Percentiles rank a stretch among this genome's conserved stretches.
phyloP scores from a whole-genome alignment of 73 alveolate genomes.

The Paramecium caudatum region DNA sequence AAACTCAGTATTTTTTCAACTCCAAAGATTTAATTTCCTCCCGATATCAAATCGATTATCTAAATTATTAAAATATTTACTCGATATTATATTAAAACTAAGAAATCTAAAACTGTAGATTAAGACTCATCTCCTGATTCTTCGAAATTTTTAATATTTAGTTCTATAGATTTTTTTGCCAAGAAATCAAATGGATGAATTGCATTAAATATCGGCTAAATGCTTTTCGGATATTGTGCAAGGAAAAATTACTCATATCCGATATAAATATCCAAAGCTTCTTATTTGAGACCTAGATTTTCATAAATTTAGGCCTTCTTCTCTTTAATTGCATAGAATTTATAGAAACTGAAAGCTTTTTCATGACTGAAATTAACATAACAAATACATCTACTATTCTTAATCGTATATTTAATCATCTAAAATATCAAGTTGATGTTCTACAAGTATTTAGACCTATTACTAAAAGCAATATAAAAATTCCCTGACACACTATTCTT shows the following conservation, averaged over 20 bases:
- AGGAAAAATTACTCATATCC: background rate
- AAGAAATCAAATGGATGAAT: constrained; percentile 56
- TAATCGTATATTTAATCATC: background rate
- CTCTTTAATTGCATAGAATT: background rate
- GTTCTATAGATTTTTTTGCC: constrained; percentile 7
- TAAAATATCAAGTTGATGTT: background rate
- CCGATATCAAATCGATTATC: background rate
- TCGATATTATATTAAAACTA: constrained; percentile 1
- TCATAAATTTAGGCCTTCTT: constrained; percentile 39
- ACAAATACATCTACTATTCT: background rate
- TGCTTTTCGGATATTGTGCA: background rate
- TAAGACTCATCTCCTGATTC: constrained; percentile 61
- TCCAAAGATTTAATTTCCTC: constrained; percentile 16
- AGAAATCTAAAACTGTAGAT: constrained; percentile 33
- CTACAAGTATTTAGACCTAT: background rate
- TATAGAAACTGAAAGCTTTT: constrained; percentile 32
- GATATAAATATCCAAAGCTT: constrained; percentile 28
- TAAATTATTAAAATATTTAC: background rate
- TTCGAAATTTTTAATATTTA: constrained; percentile 24
- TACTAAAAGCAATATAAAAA: constrained; percentile 7
- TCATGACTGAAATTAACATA: background rate
- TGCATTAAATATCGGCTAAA: constrained; percentile 20
- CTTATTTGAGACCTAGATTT: background rate
- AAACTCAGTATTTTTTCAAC: background rate
- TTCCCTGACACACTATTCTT: constrained; percentile 45